Percentiles rank a stretch among this genome's conserved stretches.
Evolutionary conservation across 176 grass and related monocot genomes (phyloP).

Genomic region (Musa troglodytarum): DNA sequence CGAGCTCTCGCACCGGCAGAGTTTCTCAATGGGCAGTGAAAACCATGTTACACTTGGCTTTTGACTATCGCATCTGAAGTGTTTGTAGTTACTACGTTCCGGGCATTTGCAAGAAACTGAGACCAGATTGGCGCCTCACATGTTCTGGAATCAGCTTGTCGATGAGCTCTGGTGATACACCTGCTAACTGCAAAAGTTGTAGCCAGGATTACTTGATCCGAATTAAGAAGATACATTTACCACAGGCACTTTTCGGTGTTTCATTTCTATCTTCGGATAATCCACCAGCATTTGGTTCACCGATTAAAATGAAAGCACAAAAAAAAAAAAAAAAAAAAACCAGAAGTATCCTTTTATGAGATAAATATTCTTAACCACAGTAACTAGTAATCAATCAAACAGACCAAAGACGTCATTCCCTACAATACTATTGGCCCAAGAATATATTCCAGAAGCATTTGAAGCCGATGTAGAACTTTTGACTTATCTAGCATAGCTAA

Average conservation of each 20-base stretch:
- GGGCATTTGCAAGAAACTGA: slow-evolving; percentile 39
- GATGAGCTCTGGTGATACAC: slow-evolving; percentile 60
- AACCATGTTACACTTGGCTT: not conserved
- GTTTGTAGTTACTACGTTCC: not conserved
- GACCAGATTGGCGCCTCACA: slow-evolving; percentile 53
- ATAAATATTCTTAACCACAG: not conserved
- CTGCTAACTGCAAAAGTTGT: slow-evolving; percentile 45
- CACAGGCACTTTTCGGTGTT: too few species aligned
- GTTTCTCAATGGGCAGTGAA: not conserved
- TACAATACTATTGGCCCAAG: not conserved
- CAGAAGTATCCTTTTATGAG: not conserved
- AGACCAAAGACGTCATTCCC: not conserved
- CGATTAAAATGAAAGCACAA: not conserved
- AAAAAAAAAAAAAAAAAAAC: not conserved
- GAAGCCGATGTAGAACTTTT: too few species aligned
- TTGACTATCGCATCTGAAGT: not conserved
- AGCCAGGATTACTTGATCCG: not conserved
- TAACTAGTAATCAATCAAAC: not conserved
- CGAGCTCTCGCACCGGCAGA: not conserved
- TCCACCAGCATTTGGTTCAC: not conserved
- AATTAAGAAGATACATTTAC: not conserved
- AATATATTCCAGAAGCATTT: too few species aligned
- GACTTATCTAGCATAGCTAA: too few species aligned
- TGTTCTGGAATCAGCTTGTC: slow-evolving; percentile 68
- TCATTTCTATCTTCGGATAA: not conserved